These are phyloP conservation scores for Leishmania braziliensis DNA, from an alignment of 208 protist genomes.

Conservation along the genomic window DNA sequence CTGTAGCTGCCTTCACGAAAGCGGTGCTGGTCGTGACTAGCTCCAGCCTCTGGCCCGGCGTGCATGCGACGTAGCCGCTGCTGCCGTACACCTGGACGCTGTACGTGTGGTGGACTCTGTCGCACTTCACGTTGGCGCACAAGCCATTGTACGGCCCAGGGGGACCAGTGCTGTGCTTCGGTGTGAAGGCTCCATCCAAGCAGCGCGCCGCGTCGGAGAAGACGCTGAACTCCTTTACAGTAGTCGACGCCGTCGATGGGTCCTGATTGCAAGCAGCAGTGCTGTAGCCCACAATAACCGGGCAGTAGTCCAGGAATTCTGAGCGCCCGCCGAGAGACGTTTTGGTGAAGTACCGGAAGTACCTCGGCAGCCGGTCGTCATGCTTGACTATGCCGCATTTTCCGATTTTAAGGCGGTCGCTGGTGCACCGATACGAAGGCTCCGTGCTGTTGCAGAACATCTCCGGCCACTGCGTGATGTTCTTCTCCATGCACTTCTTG, in stretches of 20 bases:
- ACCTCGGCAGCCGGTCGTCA: conserved; percentile 25
- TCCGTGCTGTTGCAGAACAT: conserved; percentile 57
- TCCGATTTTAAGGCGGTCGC: too few relatives aligned
- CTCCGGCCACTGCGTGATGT: conserved; percentile 33
- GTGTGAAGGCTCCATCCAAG: conserved; percentile 12
- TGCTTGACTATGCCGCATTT: too few relatives aligned
- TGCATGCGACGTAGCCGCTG: background rate
- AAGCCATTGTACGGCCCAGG: background rate
- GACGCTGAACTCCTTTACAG: conserved; percentile 6
- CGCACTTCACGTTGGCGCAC: conserved; percentile 10
- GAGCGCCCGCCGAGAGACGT: conserved; percentile 21
- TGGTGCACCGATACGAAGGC: too few relatives aligned
- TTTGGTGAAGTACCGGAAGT: conserved; percentile 61
- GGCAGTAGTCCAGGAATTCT: conserved; percentile 59
- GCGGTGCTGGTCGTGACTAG: conserved; percentile 5
- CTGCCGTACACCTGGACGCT: conserved; percentile 7
- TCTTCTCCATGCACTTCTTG: conserved; percentile 43
- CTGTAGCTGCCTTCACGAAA: conserved; percentile 1
- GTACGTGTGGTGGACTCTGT: background rate
- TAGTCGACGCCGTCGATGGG: background rate
- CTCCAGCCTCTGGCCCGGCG: background rate
- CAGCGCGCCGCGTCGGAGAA: conserved; percentile 10
- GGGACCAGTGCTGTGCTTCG: background rate
- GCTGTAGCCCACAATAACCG: too few relatives aligned
- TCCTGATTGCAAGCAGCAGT: conserved; percentile 21